phyloP scores from a whole-genome alignment of 305 asterid species.

The Rubia tinctorum region DNA sequence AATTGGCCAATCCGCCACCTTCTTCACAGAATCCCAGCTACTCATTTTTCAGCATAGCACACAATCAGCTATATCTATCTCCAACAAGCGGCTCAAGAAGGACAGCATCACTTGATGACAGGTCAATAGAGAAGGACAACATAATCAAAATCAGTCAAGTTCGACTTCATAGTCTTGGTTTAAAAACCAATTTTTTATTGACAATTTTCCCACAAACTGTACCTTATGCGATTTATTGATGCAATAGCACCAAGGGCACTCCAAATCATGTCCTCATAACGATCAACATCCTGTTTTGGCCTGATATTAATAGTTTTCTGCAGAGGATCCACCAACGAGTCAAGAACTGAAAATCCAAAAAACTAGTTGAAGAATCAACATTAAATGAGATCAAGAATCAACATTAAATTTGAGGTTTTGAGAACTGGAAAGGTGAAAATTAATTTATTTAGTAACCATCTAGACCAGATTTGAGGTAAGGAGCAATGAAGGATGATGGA shows the following conservation, averaged over 20 bases:
- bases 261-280: conserved; percentile 95
- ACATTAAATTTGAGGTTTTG: not conserved
- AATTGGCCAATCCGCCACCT: not conserved
- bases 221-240: conserved; percentile 93
- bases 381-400: not conserved
- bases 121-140: too few species aligned
- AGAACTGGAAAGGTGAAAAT: not conserved
- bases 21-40: not conserved
- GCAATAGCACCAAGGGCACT: conserved; percentile 96
- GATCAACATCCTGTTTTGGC: conserved; percentile 95
- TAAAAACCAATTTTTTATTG: not conserved
- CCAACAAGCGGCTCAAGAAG: not conserved
- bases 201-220: conserved; percentile 6
- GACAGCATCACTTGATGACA: not conserved
- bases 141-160: not conserved
- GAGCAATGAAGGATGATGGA: conserved; percentile 97
- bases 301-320: conserved; percentile 80
- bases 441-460: conserved; percentile 49
- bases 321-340: conserved; percentile 94
- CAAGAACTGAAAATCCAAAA: conserved; percentile 57
- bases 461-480: conserved; percentile 90
- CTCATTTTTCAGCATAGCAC: not conserved
- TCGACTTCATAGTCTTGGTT: not conserved
- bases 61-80: not conserved
- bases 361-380: not conserved